Evolutionary conservation across 441 rosid species (phyloP).

Genomic region (Lepidium campestre): DNA sequence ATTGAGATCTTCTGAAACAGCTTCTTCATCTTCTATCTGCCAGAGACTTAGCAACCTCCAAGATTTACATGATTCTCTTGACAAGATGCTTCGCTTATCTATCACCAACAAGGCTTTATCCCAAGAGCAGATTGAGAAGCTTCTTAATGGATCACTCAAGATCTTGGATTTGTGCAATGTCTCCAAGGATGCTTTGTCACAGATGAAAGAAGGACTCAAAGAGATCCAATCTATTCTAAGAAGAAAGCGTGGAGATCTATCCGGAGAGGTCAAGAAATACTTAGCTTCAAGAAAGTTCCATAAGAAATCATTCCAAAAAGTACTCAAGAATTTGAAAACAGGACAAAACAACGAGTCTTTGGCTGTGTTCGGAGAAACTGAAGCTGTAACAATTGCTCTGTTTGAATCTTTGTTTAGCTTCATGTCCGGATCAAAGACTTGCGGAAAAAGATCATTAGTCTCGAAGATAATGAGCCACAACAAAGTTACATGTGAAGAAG

Average conservation of each 20-base stretch:
- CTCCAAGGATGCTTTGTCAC: slow-evolving; percentile 24
- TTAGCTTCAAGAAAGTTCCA: slow-evolving; percentile 18
- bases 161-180: slow-evolving; percentile 23
- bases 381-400: slow-evolving; percentile 20
- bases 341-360: neutral
- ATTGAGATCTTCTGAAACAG: slow-evolving; percentile 14
- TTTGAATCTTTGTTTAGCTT: slow-evolving; percentile 30
- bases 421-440: slow-evolving; percentile 23
- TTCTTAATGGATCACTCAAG: slow-evolving; percentile 39
- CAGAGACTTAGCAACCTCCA: slow-evolving; percentile 28
- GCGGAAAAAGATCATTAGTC: slow-evolving; percentile 30
- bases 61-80: slow-evolving; percentile 28
- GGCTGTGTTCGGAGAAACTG: slow-evolving; percentile 26
- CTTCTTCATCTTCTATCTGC: slow-evolving; percentile 17
- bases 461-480: slow-evolving; percentile 34
- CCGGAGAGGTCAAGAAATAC: slow-evolving; percentile 21
- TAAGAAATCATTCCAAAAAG: slow-evolving; percentile 16
- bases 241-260: slow-evolving; percentile 29
- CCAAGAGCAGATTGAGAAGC: slow-evolving; percentile 17
- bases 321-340: neutral
- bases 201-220: slow-evolving; percentile 25
- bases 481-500: neutral
- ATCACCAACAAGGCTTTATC: slow-evolving; percentile 17
- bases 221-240: slow-evolving; percentile 30
- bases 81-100: slow-evolving; percentile 28